phyloP scores from a whole-genome alignment of 176 grass and related monocot species.

The Aegilops sharonensis region DNA sequence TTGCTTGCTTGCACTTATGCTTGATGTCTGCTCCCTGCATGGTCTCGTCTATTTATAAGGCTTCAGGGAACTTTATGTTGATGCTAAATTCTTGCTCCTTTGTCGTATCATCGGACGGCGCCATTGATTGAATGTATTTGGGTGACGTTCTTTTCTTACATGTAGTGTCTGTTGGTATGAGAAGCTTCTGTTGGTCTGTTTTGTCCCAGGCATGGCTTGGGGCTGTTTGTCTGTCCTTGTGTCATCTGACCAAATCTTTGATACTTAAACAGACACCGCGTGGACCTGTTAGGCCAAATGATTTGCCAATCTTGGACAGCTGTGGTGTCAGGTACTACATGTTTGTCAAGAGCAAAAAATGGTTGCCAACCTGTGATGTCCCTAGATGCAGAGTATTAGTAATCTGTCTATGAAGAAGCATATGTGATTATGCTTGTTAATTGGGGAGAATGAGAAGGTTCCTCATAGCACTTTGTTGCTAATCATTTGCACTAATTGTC shows the following conservation, averaged over 20 bases:
- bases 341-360: background rate
- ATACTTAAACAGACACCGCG: slow-evolving; percentile 14
- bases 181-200: no score
- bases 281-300: background rate
- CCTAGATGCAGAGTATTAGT: background rate
- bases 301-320: background rate
- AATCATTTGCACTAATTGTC: no score
- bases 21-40: background rate
- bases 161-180: no score
- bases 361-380: slow-evolving; percentile 36
- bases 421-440: background rate
- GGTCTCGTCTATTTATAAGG: slow-evolving; percentile 40
- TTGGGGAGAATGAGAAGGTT: no score
- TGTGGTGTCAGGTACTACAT: slow-evolving; percentile 20
- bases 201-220: background rate
- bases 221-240: slow-evolving; percentile 29
- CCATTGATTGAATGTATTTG: background rate
- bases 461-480: no score
- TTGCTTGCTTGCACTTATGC: background rate
- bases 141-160: background rate
- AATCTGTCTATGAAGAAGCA: background rate
- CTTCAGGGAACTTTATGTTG: slow-evolving; percentile 18
- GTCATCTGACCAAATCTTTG: slow-evolving; percentile 33
- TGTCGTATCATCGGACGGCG: background rate
- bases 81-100: slow-evolving; percentile 24